Evolutionary conservation across 2,329 filamentous ascomycete species (phyloP).

Genomic region (Pseudocercospora crystallina): DNA sequence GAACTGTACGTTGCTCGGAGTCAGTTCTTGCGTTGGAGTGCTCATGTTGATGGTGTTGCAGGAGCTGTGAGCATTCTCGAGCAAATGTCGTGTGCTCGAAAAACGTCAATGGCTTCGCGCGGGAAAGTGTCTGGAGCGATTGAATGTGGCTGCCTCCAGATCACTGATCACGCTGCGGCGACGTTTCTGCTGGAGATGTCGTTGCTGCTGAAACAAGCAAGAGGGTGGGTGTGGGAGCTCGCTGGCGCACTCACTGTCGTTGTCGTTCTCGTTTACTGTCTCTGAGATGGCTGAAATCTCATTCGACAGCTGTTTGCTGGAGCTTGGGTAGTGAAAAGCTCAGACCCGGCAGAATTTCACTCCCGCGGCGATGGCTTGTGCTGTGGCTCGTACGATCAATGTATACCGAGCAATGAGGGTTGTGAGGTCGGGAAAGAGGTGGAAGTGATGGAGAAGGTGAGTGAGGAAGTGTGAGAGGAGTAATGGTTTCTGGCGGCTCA

Average conservation of each 20-base stretch:
- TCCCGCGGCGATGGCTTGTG: constrained; percentile 2
- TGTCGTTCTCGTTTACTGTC: constrained; percentile 12
- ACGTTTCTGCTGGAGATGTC: background rate
- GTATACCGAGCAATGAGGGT: background rate
- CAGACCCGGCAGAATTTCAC: constrained; percentile 8
- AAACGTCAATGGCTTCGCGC: too few species aligned
- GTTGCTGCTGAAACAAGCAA: background rate
- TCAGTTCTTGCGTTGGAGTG: constrained; percentile 26
- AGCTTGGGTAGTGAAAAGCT: constrained; percentile 9
- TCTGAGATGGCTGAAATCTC: constrained; percentile 14
- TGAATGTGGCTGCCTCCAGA: too few species aligned
- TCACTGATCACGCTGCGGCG: too few species aligned
- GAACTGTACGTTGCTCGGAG: constrained; percentile 21
- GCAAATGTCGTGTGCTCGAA: too few species aligned
- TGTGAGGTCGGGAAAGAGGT: background rate
- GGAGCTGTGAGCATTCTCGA: background rate
- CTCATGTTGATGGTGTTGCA: constrained; percentile 14
- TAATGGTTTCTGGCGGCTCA: too few species aligned
- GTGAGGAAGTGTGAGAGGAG: too few species aligned
- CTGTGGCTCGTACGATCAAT: background rate
- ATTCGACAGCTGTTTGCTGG: constrained; percentile 13
- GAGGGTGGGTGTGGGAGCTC: too few species aligned
- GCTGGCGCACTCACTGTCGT: constrained; percentile 11
- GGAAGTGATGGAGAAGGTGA: background rate
- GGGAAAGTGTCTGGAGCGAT: too few species aligned